These are phyloP conservation scores for Lepiota venenata DNA, from an alignment of 768 basidiomycete species.

Conservation along the genomic window DNA sequence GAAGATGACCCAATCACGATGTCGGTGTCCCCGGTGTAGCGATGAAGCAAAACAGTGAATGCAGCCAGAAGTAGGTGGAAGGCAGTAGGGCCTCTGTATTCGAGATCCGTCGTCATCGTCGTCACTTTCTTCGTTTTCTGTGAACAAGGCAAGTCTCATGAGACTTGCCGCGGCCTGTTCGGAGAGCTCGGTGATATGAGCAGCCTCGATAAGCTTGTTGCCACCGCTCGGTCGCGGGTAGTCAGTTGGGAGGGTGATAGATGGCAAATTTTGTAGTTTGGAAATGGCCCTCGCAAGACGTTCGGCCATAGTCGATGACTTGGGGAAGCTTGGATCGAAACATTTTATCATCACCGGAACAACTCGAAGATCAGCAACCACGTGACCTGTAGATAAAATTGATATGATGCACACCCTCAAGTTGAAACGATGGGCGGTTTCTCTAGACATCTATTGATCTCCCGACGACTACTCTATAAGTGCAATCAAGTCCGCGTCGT, in stretches of 20 bases:
- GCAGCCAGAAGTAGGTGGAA: slow-evolving; percentile 93
- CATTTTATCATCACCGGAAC: neutral
- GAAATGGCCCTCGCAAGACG: slow-evolving; percentile 55
- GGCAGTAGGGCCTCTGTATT: slow-evolving; percentile 61
- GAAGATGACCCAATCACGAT: slow-evolving; percentile 90
- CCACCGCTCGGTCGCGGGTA: slow-evolving; percentile 81
- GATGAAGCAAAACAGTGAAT: slow-evolving; percentile 85
- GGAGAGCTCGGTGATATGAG: slow-evolving; percentile 67
- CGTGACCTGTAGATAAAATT: too few relatives aligned
- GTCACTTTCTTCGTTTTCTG: slow-evolving; percentile 50
- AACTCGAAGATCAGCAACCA: too few relatives aligned
- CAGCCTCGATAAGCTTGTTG: slow-evolving; percentile 82
- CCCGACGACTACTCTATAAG: too few relatives aligned
- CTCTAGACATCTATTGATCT: too few relatives aligned
- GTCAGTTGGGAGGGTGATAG: slow-evolving; percentile 92
- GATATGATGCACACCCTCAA: too few relatives aligned
- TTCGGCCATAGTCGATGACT: slow-evolving; percentile 32
- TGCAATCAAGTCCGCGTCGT: too few relatives aligned
- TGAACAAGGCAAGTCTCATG: slow-evolving; percentile 76
- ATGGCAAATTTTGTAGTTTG: slow-evolving; percentile 78
- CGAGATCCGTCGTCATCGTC: slow-evolving; percentile 40
- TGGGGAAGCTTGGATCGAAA: neutral
- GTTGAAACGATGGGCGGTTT: too few relatives aligned
- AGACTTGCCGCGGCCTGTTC: slow-evolving; percentile 74
- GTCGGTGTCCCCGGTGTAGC: slow-evolving; percentile 95